phyloP scores from a whole-genome alignment of 495 filamentous ascomycete genomes.

The Penicillium cataractarum region DNA sequence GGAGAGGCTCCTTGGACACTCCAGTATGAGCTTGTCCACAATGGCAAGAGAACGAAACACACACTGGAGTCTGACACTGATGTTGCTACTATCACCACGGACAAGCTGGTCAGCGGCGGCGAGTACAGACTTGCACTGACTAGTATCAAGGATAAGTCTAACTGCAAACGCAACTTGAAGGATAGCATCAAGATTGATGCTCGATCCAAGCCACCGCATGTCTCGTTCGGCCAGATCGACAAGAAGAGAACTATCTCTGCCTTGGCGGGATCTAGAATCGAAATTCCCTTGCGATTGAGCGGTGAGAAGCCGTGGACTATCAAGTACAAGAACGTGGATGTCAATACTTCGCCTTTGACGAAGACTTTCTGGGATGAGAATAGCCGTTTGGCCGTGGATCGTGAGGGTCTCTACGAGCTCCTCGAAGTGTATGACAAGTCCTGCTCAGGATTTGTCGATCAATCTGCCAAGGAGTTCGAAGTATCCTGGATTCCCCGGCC shows the following conservation, averaged over 20 bases:
- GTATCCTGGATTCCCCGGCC: conserved; percentile 85
- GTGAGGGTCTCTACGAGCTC: conserved; percentile 77
- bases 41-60: conserved; percentile 75
- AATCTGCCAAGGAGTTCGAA: conserved; percentile 70
- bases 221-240: conserved; percentile 79
- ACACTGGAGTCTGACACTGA: conserved; percentile 62
- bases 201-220: conserved; percentile 82
- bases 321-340: conserved; percentile 67
- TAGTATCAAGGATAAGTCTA: conserved; percentile 81
- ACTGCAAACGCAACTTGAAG: conserved; percentile 81
- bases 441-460: conserved; percentile 80
- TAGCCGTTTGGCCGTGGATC: conserved; percentile 64
- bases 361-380: conserved; percentile 66
- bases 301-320: conserved; percentile 84
- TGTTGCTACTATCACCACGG: conserved; percentile 70
- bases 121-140: conserved; percentile 84
- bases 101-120: conserved; percentile 73
- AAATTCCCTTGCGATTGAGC: conserved; percentile 79
- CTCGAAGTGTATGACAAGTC: conserved; percentile 71
- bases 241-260: conserved; percentile 70
- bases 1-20: conserved; percentile 87
- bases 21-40: conserved; percentile 92
- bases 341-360: conserved; percentile 42
- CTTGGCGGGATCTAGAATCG: conserved; percentile 71
- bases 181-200: conserved; percentile 82